These are phyloP conservation scores for Rosa persica DNA, from an alignment of 306 rosid species.

Conservation along the genomic window DNA sequence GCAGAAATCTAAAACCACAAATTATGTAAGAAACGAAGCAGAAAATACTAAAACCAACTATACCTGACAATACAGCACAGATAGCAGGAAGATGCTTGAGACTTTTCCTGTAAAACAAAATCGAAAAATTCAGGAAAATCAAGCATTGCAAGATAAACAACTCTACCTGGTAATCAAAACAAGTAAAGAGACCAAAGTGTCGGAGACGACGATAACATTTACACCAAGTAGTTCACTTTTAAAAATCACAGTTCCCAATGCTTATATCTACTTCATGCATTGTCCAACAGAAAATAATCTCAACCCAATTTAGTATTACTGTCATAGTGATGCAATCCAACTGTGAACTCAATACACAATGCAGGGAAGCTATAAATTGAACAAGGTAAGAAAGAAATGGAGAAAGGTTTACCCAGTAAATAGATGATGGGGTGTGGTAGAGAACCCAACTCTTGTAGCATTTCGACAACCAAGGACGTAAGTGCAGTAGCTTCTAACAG, in stretches of 20 bases:
- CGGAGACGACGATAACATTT: neutral
- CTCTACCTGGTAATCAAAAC: slow-evolving; percentile 1
- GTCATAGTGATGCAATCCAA: neutral
- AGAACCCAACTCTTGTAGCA: neutral
- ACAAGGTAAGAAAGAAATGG: neutral
- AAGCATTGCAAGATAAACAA: neutral
- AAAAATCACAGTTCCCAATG: neutral
- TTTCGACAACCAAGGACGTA: neutral
- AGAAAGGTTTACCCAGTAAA: neutral
- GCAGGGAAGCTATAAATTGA: neutral
- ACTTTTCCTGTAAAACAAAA: slow-evolving; percentile 45
- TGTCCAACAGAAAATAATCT: neutral
- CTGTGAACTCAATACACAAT: neutral
- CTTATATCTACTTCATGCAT: neutral
- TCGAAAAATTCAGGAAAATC: neutral
- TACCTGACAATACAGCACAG: slow-evolving; percentile 56
- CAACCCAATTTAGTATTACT: neutral
- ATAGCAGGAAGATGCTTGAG: slow-evolving; percentile 31
- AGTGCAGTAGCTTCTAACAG: neutral
- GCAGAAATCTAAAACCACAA: neutral
- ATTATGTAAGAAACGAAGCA: neutral
- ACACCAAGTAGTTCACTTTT: neutral
- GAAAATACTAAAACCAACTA: slow-evolving; percentile 12
- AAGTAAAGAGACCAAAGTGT: neutral
- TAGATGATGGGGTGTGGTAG: neutral